Evolutionary conservation across 768 basidiomycete species (phyloP).

Genomic region (Psilocybe subaeruginosa): DNA sequence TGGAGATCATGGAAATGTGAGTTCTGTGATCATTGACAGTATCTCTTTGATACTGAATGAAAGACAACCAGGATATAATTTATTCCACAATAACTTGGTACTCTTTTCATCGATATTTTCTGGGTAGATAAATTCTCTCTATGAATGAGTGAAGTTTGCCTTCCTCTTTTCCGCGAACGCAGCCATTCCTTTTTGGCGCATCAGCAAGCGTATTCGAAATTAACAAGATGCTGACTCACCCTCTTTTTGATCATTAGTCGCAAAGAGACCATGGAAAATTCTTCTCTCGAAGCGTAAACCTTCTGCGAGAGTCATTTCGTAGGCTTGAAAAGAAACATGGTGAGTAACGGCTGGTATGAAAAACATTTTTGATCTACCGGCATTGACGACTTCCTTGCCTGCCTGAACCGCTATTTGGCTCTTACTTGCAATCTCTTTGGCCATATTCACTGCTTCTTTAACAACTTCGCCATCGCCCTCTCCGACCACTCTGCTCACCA

Average conservation of each 20-base stretch:
- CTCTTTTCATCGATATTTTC: neutral
- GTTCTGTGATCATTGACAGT: neutral
- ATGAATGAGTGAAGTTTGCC: constrained; percentile 75
- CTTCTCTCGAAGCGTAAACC: constrained; percentile 88
- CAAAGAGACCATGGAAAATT: constrained; percentile 90
- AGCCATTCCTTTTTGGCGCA: constrained; percentile 70
- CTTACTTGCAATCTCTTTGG: constrained; percentile 77
- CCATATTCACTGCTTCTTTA: constrained; percentile 84
- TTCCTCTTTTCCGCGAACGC: constrained; percentile 96
- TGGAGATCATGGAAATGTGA: constrained; percentile 33
- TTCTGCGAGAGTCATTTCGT: constrained; percentile 78
- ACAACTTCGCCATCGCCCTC: constrained; percentile 82
- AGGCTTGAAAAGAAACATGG: constrained; percentile 48
- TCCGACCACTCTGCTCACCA: constrained; percentile 80
- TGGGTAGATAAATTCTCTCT: neutral
- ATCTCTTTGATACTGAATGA: neutral
- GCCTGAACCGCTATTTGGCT: constrained; percentile 84
- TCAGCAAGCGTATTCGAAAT: neutral
- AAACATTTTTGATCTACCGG: constrained; percentile 46
- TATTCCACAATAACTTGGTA: neutral
- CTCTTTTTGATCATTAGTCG: constrained; percentile 94
- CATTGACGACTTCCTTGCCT: constrained; percentile 93
- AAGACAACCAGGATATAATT: neutral
- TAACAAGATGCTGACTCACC: constrained; percentile 48
- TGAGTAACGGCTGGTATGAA: neutral